phyloP scores from a whole-genome alignment of 306 rosid genomes.

The Calophaca sinica region DNA sequence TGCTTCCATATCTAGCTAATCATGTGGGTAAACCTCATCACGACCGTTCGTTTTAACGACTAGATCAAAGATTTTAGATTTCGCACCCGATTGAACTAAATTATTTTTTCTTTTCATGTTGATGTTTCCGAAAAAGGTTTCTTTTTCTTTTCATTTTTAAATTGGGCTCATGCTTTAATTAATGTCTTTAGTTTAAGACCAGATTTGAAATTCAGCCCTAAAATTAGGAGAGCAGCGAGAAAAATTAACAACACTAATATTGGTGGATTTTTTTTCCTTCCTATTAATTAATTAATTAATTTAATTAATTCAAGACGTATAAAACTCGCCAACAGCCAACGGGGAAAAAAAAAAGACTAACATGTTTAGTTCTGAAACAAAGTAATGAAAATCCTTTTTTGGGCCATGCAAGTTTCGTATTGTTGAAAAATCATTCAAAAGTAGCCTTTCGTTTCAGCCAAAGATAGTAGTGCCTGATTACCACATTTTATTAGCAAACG shows the following conservation, averaged over 20 bases:
- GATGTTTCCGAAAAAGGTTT: not conserved
- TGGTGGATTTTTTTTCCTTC: conserved; percentile 20
- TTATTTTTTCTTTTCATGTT: not conserved
- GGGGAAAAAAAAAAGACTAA: not conserved
- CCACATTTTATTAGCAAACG: not conserved
- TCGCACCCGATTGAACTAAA: not conserved
- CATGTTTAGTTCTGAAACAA: conserved; percentile 46
- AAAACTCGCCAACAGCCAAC: not conserved
- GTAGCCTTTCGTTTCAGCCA: conserved; percentile 51
- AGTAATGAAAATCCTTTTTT: conserved; percentile 51
- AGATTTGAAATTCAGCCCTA: not conserved
- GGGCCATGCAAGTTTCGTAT: conserved; percentile 43
- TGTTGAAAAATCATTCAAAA: conserved; percentile 10
- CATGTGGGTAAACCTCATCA: conserved; percentile 30
- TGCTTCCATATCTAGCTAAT: conserved; percentile 26
- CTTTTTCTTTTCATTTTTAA: no score
- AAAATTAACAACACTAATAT: conserved; percentile 6
- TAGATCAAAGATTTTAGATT: not conserved
- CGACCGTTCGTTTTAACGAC: conserved; percentile 36
- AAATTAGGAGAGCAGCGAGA: not conserved
- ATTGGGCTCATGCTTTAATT: not conserved
- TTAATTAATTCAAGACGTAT: no score
- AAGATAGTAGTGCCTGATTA: conserved; percentile 31
- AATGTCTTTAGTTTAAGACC: not conserved
- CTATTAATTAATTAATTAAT: not conserved